A percentile compares a stretch with the other conserved stretches of the same genome.
Conservation (phyloP, 2,329 filamentous ascomycete species). For the Fusarium pseudonygamai region DNA sequence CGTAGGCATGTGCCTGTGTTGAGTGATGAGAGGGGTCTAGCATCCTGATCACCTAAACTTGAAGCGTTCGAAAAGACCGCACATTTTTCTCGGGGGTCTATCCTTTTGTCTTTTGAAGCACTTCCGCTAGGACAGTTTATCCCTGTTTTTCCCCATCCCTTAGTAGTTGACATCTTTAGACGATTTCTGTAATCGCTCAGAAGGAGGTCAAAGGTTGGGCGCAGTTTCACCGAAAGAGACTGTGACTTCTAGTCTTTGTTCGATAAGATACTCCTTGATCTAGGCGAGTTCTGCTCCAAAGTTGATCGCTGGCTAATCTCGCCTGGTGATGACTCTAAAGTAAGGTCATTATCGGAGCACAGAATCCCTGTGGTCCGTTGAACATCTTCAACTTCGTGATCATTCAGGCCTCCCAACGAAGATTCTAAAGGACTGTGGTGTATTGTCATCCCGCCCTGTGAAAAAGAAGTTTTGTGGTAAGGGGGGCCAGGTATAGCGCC, state of each 20-base stretch:
- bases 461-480: background rate
- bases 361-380: background rate
- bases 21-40: background rate
- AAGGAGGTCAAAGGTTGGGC: slow-evolving; percentile 36
- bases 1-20: background rate
- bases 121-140: slow-evolving; percentile 35
- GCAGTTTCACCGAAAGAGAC: slow-evolving; percentile 36
- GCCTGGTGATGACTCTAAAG: background rate
- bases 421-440: background rate
- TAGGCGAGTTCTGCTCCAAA: background rate
- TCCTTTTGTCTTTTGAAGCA: background rate
- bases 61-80: background rate
- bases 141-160: background rate
- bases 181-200: slow-evolving; percentile 6
- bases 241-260: slow-evolving; percentile 32
- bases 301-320: background rate
- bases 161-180: background rate
- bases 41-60: background rate
- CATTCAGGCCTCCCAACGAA: background rate
- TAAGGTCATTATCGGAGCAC: background rate
- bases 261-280: slow-evolving; percentile 11
- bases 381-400: background rate
- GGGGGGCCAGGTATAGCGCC: background rate
- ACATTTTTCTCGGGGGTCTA: background rate
- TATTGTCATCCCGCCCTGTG: background rate